Base-by-base conservation (phyloP, 1,284 basidiomycete genomes). In the Rhizopogon parksii region DNA sequence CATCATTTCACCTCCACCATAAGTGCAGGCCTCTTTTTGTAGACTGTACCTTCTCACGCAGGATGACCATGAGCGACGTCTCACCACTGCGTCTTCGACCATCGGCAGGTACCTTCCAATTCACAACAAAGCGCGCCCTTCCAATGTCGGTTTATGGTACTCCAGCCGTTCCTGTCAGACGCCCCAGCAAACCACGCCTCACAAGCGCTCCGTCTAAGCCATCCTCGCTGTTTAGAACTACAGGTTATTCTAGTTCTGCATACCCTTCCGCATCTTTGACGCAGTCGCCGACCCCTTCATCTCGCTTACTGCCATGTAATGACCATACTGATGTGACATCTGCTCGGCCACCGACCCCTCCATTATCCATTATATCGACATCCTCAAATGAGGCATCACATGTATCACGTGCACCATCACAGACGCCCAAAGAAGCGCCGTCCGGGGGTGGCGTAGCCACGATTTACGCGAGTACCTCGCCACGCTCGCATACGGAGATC, bases 11-110 rank as follows among this genome's bases (percentile, higher is more conserved):
- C 62, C 47, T 62, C 63, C 24, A 62, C 68, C 50, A 62, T 61
- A 67, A 64, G 60, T 56, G 58, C 52, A 52, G 60, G 48, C 55
- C 60, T 35, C 32, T 57, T 39, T 59, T 53, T 32, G 32, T 63
- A 46, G 64, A 68, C 53, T 61, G 57, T 46, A 38, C 60, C 17
- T 55, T 66, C 60, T 54, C 61, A 50, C 71, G 67, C 56, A 66
- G 71, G 52, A 68, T 64, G 56, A 64, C 68, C 3, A 59, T 68
- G 55, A 61, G 54, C 54, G 66, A 68, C 53, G 54, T 71, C n/a
- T 60, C 68, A 19, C 62, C 70, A 35, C 62, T 70, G 49, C 64
- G 64, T 37, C 59, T 71, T 38, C 66, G 70, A 34, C 60, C 67
- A 5, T 63, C 60, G 12, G 32, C 42, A 2, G 60, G 59, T 14